A percentile compares a stretch with the other conserved stretches of the same genome.
Conservation (phyloP, 345 rosid species). For the Populus deltoides region DNA sequence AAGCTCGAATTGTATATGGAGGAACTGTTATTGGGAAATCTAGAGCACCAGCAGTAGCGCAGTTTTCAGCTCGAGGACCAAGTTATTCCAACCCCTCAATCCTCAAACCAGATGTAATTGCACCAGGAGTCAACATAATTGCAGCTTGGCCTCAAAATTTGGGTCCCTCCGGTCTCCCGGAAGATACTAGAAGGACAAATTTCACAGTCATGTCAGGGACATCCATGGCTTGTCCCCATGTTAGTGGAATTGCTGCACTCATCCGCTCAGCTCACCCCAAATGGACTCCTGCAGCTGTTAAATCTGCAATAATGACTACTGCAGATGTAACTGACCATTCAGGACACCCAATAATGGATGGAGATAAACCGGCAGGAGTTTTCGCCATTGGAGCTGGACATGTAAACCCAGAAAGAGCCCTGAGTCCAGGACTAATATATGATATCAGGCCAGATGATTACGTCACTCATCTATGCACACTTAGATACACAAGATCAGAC, state of each 20-base stretch:
- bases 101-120: slow-evolving; percentile 85
- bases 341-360: slow-evolving; percentile 72
- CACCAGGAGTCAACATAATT: slow-evolving; percentile 90
- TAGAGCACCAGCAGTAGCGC: slow-evolving; percentile 79
- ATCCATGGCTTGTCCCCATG: slow-evolving; percentile 98
- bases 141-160: slow-evolving; percentile 99
- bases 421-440: slow-evolving; percentile 76
- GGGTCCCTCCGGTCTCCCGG: slow-evolving; percentile 76
- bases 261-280: slow-evolving; percentile 63
- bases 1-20: slow-evolving; percentile 61
- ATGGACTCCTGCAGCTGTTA: slow-evolving; percentile 88
- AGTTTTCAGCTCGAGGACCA: slow-evolving; percentile 91
- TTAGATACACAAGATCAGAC: slow-evolving; percentile 62
- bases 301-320: slow-evolving; percentile 90
- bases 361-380: slow-evolving; percentile 49
- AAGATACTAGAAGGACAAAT: slow-evolving; percentile 79
- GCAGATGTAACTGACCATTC: slow-evolving; percentile 61
- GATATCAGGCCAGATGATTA: slow-evolving; percentile 69
- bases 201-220: slow-evolving; percentile 95
- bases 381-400: slow-evolving; percentile 89
- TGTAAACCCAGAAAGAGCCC: slow-evolving; percentile 71
- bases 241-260: slow-evolving; percentile 74
- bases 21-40: slow-evolving; percentile 68
- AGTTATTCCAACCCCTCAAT: slow-evolving; percentile 64
- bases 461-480: slow-evolving; percentile 71